Conservation (phyloP, 1,284 basidiomycete species). For the Neolentinus lepideus region DNA sequence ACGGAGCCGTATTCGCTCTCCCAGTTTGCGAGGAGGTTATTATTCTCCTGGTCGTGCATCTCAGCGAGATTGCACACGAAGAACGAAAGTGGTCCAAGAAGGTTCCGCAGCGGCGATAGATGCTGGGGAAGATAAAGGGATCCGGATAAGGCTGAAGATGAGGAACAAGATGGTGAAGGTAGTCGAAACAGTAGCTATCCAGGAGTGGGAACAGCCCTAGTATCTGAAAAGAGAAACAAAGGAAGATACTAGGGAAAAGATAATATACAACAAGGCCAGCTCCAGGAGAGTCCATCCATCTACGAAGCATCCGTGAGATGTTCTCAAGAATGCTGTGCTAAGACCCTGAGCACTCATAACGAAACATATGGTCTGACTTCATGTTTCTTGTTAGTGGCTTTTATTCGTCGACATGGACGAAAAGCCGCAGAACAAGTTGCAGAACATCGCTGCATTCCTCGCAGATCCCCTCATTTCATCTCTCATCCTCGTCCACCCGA, state of each 20-base stretch:
- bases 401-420: not conserved
- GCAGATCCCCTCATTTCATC: constrained; percentile 12
- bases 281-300: no score
- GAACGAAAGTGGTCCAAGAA: constrained; percentile 29
- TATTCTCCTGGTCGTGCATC: constrained; percentile 54
- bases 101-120: constrained; percentile 29
- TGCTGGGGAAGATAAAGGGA: constrained; percentile 28
- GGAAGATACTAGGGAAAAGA: no score
- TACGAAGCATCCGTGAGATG: no score
- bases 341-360: no score
- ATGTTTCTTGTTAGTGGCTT: no score
- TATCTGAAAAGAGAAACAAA: no score
- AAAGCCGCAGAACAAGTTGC: constrained; percentile 5
- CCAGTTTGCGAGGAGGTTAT: constrained; percentile 42
- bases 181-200: not conserved
- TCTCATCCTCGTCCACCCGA: constrained; percentile 20
- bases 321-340: no score
- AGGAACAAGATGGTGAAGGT: constrained; percentile 7
- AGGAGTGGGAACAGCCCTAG: no score
- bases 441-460: constrained; percentile 13
- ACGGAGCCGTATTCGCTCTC: constrained; percentile 38
- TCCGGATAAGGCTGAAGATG: constrained; percentile 19
- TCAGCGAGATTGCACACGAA: constrained; percentile 49
- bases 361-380: no score
- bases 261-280: no score